Conservation (phyloP, 2,329 filamentous ascomycete genomes). For the Colletotrichum phormii region DNA sequence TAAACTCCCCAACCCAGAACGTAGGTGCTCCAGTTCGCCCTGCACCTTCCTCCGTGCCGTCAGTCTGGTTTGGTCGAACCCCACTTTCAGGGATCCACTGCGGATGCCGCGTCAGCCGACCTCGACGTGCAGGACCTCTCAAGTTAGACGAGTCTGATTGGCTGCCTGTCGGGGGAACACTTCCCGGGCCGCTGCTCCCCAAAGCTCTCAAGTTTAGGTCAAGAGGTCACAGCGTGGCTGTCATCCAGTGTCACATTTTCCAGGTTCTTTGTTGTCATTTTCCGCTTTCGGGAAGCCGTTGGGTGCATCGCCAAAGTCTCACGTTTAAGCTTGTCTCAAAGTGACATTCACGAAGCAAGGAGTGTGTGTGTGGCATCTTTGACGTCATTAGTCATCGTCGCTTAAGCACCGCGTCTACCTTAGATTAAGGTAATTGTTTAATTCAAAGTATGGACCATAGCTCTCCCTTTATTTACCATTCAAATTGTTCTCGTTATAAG, state of each 20-base stretch:
- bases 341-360: neutral
- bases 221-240: slow-evolving; percentile 7
- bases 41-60: slow-evolving; percentile 9
- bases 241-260: slow-evolving; percentile 22
- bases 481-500: too few species aligned
- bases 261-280: neutral
- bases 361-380: neutral
- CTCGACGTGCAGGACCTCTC: neutral
- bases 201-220: slow-evolving; percentile 1
- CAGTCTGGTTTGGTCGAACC: neutral
- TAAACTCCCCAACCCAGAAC: neutral
- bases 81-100: slow-evolving; percentile 3
- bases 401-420: too few species aligned
- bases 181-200: neutral
- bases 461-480: too few species aligned
- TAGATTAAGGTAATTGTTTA: too few species aligned
- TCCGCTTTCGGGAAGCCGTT: neutral
- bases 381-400: neutral
- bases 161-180: neutral
- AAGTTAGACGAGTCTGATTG: slow-evolving; percentile 3
- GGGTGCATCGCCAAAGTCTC: slow-evolving; percentile 12
- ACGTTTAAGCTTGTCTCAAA: slow-evolving; percentile 11
- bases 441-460: too few species aligned
- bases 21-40: slow-evolving; percentile 4
- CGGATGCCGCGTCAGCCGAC: slow-evolving; percentile 27